Evolutionary conservation across 495 filamentous ascomycete genomes (phyloP).

Genomic region (Trichocladium uniseriatum): DNA sequence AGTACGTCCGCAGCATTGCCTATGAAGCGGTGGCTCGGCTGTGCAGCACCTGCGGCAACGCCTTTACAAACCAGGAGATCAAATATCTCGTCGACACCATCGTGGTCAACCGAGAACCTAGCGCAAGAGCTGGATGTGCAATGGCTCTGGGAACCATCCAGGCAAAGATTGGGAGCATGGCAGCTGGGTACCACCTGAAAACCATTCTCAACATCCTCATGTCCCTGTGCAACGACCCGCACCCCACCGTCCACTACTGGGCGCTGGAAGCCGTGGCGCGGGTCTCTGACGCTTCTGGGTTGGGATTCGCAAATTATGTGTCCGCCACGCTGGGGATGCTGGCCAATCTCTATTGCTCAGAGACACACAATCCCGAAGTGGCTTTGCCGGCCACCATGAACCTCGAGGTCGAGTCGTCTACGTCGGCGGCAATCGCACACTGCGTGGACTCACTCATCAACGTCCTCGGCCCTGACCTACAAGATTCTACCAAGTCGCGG

Average conservation of each 20-base stretch:
- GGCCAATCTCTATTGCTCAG: conserved; percentile 80
- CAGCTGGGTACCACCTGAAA: conserved; percentile 92
- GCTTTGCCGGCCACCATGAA: conserved; percentile 73
- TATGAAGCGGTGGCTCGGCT: conserved; percentile 83
- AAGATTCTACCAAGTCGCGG: conserved; percentile 84
- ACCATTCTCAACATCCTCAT: conserved; percentile 90
- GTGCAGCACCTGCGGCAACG: conserved; percentile 79
- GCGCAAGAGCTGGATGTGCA: conserved; percentile 86
- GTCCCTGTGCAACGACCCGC: conserved; percentile 93
- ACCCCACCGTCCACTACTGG: conserved; percentile 93
- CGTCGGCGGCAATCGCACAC: conserved; percentile 70
- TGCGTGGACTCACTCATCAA: conserved; percentile 94
- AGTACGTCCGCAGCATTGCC: conserved; percentile 74
- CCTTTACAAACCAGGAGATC: conserved; percentile 79
- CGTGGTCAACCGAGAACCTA: conserved; percentile 85
- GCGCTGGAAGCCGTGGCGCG: conserved; percentile 79
- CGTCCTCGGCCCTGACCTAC: conserved; percentile 88
- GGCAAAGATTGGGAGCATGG: conserved; percentile 93
- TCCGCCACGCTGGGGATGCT: conserved; percentile 86
- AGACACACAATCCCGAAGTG: conserved; percentile 85
- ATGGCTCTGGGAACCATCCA: conserved; percentile 90
- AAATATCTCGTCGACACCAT: conserved; percentile 91
- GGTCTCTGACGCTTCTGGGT: conserved; percentile 84
- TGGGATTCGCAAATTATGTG: conserved; percentile 85
- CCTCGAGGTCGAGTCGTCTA: conserved; percentile 71